A percentile compares a stretch with the other conserved stretches of the same genome.
Conservation (phyloP, 2,329 filamentous ascomycete genomes). For the Aspergillus fischeri region DNA sequence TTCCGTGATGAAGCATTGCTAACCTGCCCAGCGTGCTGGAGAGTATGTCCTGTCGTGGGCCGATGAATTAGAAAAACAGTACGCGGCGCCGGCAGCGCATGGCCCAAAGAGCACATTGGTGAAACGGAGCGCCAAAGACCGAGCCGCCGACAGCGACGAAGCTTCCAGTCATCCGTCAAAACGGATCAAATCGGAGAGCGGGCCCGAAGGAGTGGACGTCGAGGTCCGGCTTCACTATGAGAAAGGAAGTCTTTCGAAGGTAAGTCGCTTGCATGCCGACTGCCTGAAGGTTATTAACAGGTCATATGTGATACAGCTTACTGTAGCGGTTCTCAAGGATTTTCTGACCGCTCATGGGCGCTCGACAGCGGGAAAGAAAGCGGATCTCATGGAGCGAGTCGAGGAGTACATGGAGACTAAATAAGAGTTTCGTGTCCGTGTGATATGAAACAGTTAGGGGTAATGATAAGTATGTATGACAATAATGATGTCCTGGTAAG, state of each 20-base stretch:
- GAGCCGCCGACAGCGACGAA: constrained; percentile 18
- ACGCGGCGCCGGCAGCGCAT: constrained; percentile 39
- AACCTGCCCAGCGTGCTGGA: constrained; percentile 58
- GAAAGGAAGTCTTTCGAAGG: constrained; percentile 43
- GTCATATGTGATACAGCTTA: constrained; percentile 32
- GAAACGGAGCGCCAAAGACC: constrained; percentile 42
- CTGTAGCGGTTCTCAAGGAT: constrained; percentile 44
- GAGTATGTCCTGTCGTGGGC: constrained; percentile 76
- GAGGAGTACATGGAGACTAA: constrained; percentile 47
- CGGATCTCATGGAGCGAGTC: constrained; percentile 48
- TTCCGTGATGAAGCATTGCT: neutral
- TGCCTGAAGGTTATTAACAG: neutral
- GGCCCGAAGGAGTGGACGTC: constrained; percentile 25
- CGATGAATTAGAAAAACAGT: constrained; percentile 59
- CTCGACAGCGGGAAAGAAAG: constrained; percentile 45
- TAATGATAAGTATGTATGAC: neutral
- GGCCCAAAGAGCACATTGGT: constrained; percentile 43
- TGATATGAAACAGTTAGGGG: neutral
- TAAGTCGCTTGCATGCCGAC: constrained; percentile 10
- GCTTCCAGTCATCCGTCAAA: constrained; percentile 37
- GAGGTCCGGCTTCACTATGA: constrained; percentile 40
- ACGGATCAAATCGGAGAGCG: constrained; percentile 41
- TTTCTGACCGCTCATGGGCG: constrained; percentile 45
- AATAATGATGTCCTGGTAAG: no score
- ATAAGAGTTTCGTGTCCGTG: constrained; percentile 11